Evolutionary conservation across 352 stramenopile genomes (phyloP).

Genomic region (Pythium chondricola): DNA sequence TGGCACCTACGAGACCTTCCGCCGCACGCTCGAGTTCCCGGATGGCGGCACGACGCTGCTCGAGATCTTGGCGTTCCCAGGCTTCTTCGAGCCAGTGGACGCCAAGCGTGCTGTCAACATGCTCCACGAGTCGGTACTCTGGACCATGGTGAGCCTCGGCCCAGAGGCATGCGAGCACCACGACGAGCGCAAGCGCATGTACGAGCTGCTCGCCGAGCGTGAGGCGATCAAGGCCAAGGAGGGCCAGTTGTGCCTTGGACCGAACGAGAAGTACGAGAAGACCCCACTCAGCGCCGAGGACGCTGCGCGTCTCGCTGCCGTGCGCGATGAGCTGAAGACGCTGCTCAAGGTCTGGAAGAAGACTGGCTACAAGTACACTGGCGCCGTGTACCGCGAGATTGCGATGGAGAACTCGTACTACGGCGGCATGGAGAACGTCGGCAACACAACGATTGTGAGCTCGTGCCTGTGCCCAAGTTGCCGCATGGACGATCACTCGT

Average conservation of each 20-base stretch:
- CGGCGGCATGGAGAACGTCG: slow-evolving; percentile 76
- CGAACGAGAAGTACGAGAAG: slow-evolving; percentile 46
- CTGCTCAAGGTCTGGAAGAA: slow-evolving; percentile 68
- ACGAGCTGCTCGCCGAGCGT: slow-evolving; percentile 55
- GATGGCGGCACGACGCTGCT: slow-evolving; percentile 66
- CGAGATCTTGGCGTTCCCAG: slow-evolving; percentile 66
- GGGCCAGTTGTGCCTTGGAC: slow-evolving; percentile 44
- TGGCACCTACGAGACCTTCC: slow-evolving; percentile 73
- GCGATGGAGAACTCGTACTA: slow-evolving; percentile 84
- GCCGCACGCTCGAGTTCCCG: slow-evolving; percentile 64
- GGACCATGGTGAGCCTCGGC: slow-evolving; percentile 64
- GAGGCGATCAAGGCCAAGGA: slow-evolving; percentile 65
- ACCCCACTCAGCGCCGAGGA: slow-evolving; percentile 35
- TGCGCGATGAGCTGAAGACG: slow-evolving; percentile 54
- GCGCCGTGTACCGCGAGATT: slow-evolving; percentile 73
- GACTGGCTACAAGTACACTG: slow-evolving; percentile 81
- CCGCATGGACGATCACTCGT: slow-evolving; percentile 68
- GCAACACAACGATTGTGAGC: slow-evolving; percentile 77
- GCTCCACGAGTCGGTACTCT: slow-evolving; percentile 71
- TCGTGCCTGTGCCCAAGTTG: slow-evolving; percentile 65
- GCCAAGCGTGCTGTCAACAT: slow-evolving; percentile 66
- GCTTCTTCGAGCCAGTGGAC: slow-evolving; percentile 57
- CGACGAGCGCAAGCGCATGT: slow-evolving; percentile 65
- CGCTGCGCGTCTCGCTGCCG: slow-evolving; percentile 30
- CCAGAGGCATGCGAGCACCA: slow-evolving; percentile 64